A percentile compares a stretch with the other conserved stretches of the same genome.
Conservation (phyloP, 139 green algal genomes). For the Coccomyxa sp. region DNA sequence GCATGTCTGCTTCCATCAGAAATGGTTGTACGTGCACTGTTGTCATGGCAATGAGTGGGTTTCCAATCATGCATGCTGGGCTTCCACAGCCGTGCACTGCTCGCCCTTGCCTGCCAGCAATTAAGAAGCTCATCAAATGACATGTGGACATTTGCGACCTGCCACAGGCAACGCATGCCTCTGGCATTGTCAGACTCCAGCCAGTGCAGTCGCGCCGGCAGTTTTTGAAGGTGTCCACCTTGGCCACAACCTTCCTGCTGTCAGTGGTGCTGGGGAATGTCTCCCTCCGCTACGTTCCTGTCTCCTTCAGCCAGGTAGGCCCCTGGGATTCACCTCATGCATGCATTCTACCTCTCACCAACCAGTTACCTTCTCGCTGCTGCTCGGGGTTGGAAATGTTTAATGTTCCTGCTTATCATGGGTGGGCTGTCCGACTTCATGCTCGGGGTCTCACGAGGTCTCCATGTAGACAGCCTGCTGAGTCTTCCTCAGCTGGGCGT, state of each 20-base stretch:
- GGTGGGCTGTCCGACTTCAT: too few relatives aligned
- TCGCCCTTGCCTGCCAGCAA: not conserved
- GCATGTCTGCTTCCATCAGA: not conserved
- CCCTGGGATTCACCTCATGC: not conserved
- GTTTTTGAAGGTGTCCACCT: conserved; percentile 65
- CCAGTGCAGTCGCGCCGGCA: conserved; percentile 61
- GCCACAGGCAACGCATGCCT: not conserved
- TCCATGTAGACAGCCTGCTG: too few relatives aligned
- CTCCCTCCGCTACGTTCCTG: conserved; percentile 77
- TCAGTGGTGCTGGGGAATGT: conserved; percentile 91
- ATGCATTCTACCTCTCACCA: too few relatives aligned
- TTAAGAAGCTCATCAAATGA: too few relatives aligned
- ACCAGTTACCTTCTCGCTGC: too few relatives aligned
- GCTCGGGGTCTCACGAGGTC: too few relatives aligned
- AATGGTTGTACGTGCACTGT: not conserved
- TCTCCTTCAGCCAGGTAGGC: conserved; percentile 79
- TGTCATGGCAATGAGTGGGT: too few relatives aligned
- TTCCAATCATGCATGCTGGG: not conserved
- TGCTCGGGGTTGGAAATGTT: too few relatives aligned
- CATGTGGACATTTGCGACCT: too few relatives aligned
- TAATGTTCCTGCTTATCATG: too few relatives aligned
- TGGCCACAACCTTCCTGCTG: conserved; percentile 81
- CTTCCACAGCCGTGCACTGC: conserved; percentile 6
- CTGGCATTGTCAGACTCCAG: conserved; percentile 49
- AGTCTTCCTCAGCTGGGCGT: too few relatives aligned